A percentile compares a stretch with the other conserved stretches of the same genome.
phyloP scores from a whole-genome alignment of 202 grass and related monocot genomes.

The Alloteropsis angusta region DNA sequence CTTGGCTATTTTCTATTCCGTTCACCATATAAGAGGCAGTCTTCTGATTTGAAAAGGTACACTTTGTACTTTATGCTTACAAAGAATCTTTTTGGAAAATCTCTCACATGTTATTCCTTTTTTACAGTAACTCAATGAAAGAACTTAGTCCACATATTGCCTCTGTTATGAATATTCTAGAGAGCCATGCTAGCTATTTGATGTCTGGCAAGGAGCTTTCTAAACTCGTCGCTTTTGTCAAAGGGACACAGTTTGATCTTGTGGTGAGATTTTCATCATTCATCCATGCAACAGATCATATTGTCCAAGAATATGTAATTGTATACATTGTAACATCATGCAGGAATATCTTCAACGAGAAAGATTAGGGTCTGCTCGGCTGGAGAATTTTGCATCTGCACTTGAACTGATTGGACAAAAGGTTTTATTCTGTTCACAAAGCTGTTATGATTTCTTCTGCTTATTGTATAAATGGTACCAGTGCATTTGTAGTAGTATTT shows the following conservation, averaged over 20 bases:
- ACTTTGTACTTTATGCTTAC: constrained; percentile 21
- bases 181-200: constrained; percentile 89
- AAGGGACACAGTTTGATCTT: constrained; percentile 99
- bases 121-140: constrained; percentile 61
- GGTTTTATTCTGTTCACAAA: constrained; percentile 35
- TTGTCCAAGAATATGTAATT: constrained; percentile 22
- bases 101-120: constrained; percentile 26
- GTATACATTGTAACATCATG: constrained; percentile 20
- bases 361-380: constrained; percentile 67
- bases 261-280: constrained; percentile 56
- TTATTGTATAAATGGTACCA: background rate
- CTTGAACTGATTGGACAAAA: constrained; percentile 98
- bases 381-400: constrained; percentile 96
- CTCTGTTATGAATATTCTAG: constrained; percentile 97
- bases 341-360: constrained; percentile 99
- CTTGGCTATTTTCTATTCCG: constrained; percentile 78
- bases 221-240: constrained; percentile 97
- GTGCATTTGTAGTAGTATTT: background rate
- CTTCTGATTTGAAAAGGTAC: constrained; percentile 91
- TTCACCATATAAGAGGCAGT: constrained; percentile 70
- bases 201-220: constrained; percentile 99
- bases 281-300: background rate
- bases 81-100: background rate
- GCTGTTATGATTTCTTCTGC: background rate
- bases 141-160: constrained; percentile 93